Conservation (phyloP, 2,329 filamentous ascomycete species). For the Colletotrichum tabaci region DNA sequence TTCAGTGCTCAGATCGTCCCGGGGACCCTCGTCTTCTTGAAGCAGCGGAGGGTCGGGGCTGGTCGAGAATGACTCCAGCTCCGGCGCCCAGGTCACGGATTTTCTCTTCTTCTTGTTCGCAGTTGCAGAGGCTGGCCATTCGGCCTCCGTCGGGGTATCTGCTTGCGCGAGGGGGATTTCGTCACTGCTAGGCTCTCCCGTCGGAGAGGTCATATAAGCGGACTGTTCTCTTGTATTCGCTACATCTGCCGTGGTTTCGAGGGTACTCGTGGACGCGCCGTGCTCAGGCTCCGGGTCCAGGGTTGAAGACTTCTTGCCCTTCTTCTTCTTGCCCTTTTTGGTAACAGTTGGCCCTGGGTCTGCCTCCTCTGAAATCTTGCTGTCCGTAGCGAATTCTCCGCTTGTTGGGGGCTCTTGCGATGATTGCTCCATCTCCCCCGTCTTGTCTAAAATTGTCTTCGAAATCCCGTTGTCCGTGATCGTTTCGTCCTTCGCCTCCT, state of each 20-base stretch:
- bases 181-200: slow-evolving; percentile 41
- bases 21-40: slow-evolving; percentile 1
- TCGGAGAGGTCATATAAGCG: slow-evolving; percentile 40
- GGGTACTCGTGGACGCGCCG: slow-evolving; percentile 38
- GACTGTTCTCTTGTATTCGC: slow-evolving; percentile 43
- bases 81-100: slow-evolving; percentile 40
- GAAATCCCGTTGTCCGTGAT: slow-evolving; percentile 20
- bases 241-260: slow-evolving; percentile 41
- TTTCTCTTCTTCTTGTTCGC: slow-evolving; percentile 33
- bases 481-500: slow-evolving; percentile 30
- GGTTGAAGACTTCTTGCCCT: slow-evolving; percentile 46
- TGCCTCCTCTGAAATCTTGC: slow-evolving; percentile 37
- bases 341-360: slow-evolving; percentile 47
- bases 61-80: slow-evolving; percentile 27
- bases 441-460: slow-evolving; percentile 31
- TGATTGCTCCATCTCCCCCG: slow-evolving; percentile 33
- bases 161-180: slow-evolving; percentile 30
- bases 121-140: slow-evolving; percentile 24
- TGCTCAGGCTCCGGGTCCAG: slow-evolving; percentile 41
- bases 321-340: slow-evolving; percentile 58
- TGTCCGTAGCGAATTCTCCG: slow-evolving; percentile 39
- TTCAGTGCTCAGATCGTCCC: background rate
- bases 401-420: slow-evolving; percentile 28
- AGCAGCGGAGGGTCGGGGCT: background rate
- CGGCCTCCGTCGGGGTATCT: slow-evolving; percentile 29